A percentile compares a stretch with the other conserved stretches of the same genome.
Evolutionary conservation across 352 stramenopile genomes (phyloP).

Genomic region (Globisporangium radiosum): DNA sequence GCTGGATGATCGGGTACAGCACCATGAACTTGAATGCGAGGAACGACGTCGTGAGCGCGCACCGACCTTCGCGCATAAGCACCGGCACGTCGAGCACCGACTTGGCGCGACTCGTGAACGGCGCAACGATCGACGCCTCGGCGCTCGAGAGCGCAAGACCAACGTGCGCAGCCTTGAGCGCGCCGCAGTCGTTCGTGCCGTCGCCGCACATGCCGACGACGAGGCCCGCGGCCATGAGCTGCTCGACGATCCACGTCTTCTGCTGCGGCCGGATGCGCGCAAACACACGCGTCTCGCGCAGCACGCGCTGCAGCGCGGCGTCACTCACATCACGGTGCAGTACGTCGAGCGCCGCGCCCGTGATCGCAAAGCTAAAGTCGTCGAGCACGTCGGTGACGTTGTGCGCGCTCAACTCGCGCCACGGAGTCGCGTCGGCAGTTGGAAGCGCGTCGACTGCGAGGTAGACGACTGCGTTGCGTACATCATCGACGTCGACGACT

Average conservation of each 20-base stretch:
- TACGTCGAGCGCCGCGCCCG: conserved; percentile 36
- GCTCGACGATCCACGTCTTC: conserved; percentile 54
- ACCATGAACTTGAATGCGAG: conserved; percentile 55
- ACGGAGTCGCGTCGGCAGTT: conserved; percentile 19
- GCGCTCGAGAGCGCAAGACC: conserved; percentile 78
- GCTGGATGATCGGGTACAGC: conserved; percentile 55
- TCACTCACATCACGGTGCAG: conserved; percentile 20
- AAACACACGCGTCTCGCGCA: conserved; percentile 45
- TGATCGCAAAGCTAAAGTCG: conserved; percentile 40
- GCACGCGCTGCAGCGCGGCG: conserved; percentile 29
- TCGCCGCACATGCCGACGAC: conserved; percentile 69
- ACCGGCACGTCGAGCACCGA: conserved; percentile 61
- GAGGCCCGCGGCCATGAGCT: conserved; percentile 33
- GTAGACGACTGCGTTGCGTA: conserved; percentile 15
- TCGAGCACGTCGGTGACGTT: conserved; percentile 20
- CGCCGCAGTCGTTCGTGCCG: conserved; percentile 87
- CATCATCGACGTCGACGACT: conserved; percentile 31
- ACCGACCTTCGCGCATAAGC: conserved; percentile 80
- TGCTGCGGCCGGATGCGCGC: conserved; percentile 44
- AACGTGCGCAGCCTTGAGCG: conserved; percentile 87
- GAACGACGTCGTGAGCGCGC: conserved; percentile 59
- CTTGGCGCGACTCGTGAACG: conserved; percentile 86
- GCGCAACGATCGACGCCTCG: conserved; percentile 80
- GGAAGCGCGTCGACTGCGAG: conserved; percentile 28
- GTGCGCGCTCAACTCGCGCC: conserved; percentile 21